Conservation (phyloP, 768 basidiomycete species). For the Lactarius sp. region DNA sequence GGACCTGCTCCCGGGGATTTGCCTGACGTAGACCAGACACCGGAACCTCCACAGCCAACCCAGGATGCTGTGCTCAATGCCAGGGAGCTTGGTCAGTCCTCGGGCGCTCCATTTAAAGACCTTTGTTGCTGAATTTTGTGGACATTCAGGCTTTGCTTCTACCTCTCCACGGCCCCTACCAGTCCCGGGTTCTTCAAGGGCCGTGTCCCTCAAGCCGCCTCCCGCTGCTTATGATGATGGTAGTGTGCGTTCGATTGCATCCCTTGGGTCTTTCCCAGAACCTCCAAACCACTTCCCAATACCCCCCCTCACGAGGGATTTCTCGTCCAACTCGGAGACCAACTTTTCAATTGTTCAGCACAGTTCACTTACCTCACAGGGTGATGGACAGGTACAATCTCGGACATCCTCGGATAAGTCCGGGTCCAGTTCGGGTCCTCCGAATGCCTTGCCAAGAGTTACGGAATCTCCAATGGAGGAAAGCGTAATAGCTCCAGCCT, state of each 20-base stretch:
- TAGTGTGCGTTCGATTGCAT: slow-evolving; percentile 43
- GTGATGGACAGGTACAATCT: slow-evolving; percentile 2
- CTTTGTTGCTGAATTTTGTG: not conserved
- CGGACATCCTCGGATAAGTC: slow-evolving; percentile 19
- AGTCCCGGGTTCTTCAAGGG: not conserved
- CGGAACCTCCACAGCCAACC: not conserved
- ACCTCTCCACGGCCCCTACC: slow-evolving; percentile 3
- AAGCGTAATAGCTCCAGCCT: not conserved
- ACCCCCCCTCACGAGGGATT: slow-evolving; percentile 38
- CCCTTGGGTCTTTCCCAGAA: slow-evolving; percentile 66
- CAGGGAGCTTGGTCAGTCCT: slow-evolving; percentile 5
- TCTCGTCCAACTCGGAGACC: slow-evolving; percentile 15
- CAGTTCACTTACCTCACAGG: not conserved
- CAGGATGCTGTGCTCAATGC: slow-evolving; percentile 1
- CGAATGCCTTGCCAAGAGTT: slow-evolving; percentile 6
- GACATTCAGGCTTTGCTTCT: slow-evolving; percentile 4
- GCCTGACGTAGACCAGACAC: slow-evolving; percentile 30
- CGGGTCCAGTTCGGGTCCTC: slow-evolving; percentile 12
- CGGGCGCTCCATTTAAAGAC: not conserved
- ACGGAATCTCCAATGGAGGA: slow-evolving; percentile 20
- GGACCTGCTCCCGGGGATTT: slow-evolving; percentile 46
- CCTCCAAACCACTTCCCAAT: slow-evolving; percentile 71
- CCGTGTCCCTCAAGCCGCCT: slow-evolving; percentile 4
- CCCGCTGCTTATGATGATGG: slow-evolving; percentile 24
- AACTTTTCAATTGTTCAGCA: slow-evolving; percentile 3